phyloP scores from a whole-genome alignment of 345 rosid genomes.

The Moringa oleifera region DNA sequence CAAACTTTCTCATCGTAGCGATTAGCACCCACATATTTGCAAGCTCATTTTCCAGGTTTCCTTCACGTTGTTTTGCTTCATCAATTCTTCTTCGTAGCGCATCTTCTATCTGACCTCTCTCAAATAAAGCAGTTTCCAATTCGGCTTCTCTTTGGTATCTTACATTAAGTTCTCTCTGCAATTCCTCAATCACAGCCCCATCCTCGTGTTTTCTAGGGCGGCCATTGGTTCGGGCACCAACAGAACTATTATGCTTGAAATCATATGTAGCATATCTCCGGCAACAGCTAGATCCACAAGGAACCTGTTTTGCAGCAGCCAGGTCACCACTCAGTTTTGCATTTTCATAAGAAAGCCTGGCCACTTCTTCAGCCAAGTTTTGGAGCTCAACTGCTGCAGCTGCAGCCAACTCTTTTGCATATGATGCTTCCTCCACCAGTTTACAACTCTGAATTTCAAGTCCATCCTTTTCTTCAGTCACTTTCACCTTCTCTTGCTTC shows the following conservation, averaged over 20 bases:
- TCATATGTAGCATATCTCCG: slow-evolving; percentile 26
- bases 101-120: slow-evolving; percentile 32
- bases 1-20: slow-evolving; percentile 40
- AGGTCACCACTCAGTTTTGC: slow-evolving; percentile 48
- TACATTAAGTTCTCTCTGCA: slow-evolving; percentile 40
- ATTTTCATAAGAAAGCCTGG: slow-evolving; percentile 59
- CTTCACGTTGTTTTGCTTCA: slow-evolving; percentile 48
- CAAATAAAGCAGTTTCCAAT: slow-evolving; percentile 33
- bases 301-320: slow-evolving; percentile 38
- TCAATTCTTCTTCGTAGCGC: slow-evolving; percentile 40
- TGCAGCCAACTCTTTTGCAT: slow-evolving; percentile 66
- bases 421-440: slow-evolving; percentile 61
- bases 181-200: slow-evolving; percentile 30
- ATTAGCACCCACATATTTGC: slow-evolving; percentile 61
- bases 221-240: slow-evolving; percentile 23
- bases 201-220: slow-evolving; percentile 25
- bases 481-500: slow-evolving; percentile 43
- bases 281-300: slow-evolving; percentile 25
- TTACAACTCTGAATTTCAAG: slow-evolving; percentile 46
- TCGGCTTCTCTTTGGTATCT: slow-evolving; percentile 40
- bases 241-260: slow-evolving; percentile 21
- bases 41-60: slow-evolving; percentile 52
- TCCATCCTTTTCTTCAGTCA: slow-evolving; percentile 53
- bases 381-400: slow-evolving; percentile 67
- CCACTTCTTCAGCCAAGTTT: slow-evolving; percentile 68